Evolutionary conservation across 306 rosid genomes (phyloP).

Genomic region (Acacia melanoxylon): DNA sequence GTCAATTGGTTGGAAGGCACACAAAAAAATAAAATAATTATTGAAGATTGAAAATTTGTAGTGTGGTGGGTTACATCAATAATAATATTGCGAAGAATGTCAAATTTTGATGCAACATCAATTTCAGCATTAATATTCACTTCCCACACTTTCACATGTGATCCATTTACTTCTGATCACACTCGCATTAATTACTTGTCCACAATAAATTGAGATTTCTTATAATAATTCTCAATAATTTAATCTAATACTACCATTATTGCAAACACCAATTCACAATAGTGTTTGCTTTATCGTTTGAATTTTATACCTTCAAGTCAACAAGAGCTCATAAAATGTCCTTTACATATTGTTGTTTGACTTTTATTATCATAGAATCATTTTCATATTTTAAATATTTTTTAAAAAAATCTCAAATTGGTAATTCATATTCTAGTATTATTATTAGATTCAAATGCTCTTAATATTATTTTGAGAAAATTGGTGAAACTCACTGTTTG

Average conservation of each 20-base stretch:
- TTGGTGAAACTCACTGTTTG: too few species aligned
- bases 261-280: background rate
- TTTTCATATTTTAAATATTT: background rate
- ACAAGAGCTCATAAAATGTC: background rate
- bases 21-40: background rate
- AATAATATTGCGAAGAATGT: background rate
- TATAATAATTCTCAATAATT: background rate
- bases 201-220: background rate
- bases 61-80: slow-evolving; percentile 7
- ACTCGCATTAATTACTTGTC: background rate
- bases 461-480: too few species aligned
- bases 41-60: background rate
- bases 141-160: background rate
- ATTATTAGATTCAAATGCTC: too few species aligned
- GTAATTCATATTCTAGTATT: too few species aligned
- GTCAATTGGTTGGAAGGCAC: background rate
- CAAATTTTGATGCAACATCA: slow-evolving; percentile 17
- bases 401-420: too few species aligned
- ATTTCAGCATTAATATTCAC: background rate
- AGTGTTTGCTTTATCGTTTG: background rate
- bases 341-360: background rate
- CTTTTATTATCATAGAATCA: background rate
- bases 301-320: background rate
- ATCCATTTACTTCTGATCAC: background rate
- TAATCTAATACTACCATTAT: background rate